These are phyloP conservation scores for Hirschioporus abietinus DNA, from an alignment of 768 basidiomycete genomes.

Conservation along the genomic window DNA sequence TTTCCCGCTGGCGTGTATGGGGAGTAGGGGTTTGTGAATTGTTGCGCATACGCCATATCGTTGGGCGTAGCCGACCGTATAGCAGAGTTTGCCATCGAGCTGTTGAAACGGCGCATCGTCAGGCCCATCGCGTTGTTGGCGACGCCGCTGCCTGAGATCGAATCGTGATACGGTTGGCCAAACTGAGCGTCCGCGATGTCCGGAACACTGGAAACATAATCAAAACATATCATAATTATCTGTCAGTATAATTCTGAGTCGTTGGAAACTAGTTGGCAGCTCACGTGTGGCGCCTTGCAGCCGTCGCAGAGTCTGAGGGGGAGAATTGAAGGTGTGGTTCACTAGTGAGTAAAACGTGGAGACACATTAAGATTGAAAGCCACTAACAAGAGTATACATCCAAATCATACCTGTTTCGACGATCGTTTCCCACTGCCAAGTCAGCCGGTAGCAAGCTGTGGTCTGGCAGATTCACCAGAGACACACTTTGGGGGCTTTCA, in stretches of 20 bases:
- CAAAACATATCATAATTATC: background rate
- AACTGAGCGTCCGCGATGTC: background rate
- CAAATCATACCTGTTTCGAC: constrained; percentile 2
- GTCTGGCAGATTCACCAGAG: constrained; percentile 34
- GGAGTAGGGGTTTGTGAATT: background rate
- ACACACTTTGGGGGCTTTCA: background rate
- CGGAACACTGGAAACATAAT: background rate
- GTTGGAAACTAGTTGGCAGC: background rate
- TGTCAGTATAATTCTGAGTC: background rate
- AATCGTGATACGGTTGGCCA: background rate
- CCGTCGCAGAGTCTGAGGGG: background rate
- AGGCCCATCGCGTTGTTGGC: background rate
- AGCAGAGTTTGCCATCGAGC: background rate
- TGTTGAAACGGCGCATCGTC: background rate
- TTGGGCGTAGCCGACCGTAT: background rate
- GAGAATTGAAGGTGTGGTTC: background rate
- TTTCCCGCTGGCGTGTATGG: background rate
- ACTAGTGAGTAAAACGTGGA: background rate
- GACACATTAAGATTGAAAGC: background rate
- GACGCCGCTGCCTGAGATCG: background rate
- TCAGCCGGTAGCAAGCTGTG: background rate
- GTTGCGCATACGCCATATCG: background rate
- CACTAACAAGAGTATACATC: constrained; percentile 1
- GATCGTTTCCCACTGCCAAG: constrained; percentile 1
- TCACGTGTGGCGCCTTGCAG: background rate